Conservation (phyloP, 306 rosid genomes). For the Vigna mungo region DNA sequence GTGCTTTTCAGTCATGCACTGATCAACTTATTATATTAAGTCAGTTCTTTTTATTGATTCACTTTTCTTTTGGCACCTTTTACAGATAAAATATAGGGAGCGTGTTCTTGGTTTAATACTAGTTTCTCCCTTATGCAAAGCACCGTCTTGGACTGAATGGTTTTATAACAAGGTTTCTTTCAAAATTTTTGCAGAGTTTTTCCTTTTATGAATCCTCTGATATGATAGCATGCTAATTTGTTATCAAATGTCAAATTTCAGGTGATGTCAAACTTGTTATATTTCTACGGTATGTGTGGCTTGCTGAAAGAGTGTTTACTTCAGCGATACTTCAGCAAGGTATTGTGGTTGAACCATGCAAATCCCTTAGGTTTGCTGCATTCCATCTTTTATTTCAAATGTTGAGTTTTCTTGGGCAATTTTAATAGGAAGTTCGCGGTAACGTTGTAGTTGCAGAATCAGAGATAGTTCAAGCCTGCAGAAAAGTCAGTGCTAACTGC, state of each 20-base stretch:
- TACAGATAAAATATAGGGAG: constrained; percentile 90
- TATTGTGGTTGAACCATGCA: constrained; percentile 31
- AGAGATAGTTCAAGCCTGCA: constrained; percentile 94
- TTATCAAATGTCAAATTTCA: constrained; percentile 35
- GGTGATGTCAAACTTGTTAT: constrained; percentile 89
- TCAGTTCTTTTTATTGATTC: constrained; percentile 7
- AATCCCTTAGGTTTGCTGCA: constrained; percentile 1
- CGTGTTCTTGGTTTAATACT: constrained; percentile 96
- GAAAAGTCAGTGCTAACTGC: constrained; percentile 73
- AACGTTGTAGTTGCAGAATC: constrained; percentile 84
- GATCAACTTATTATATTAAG: constrained; percentile 16
- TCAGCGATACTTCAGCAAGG: constrained; percentile 98
- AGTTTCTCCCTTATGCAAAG: constrained; percentile 92
- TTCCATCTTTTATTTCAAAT: background rate
- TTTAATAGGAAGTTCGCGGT: constrained; percentile 84
- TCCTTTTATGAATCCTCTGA: constrained; percentile 31
- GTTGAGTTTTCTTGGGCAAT: constrained; percentile 21
- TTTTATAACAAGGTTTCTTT: constrained; percentile 84
- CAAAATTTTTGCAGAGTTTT: constrained; percentile 16
- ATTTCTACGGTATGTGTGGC: constrained; percentile 94
- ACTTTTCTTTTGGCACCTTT: constrained; percentile 38
- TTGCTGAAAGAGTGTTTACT: constrained; percentile 91
- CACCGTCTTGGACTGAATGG: constrained; percentile 99
- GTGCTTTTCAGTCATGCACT: background rate
- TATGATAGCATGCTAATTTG: constrained; percentile 20